Percentiles rank a stretch among this genome's conserved stretches.
phyloP scores from a whole-genome alignment of 495 filamentous ascomycete genomes.

The Lophiostoma macrostomum region DNA sequence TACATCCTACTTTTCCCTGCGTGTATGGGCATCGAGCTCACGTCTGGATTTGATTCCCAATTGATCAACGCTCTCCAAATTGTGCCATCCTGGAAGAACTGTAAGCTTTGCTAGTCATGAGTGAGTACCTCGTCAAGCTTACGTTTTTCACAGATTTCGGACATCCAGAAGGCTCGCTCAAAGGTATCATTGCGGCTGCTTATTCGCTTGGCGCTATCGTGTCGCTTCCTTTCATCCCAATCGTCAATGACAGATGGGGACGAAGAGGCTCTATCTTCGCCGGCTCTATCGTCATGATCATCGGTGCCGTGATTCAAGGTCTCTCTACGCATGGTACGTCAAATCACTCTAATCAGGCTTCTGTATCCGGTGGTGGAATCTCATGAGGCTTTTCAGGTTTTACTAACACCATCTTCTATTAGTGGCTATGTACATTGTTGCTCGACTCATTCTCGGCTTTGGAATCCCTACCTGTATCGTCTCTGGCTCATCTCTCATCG shows the following conservation, averaged over 20 bases:
- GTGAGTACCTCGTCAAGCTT: background rate
- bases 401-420: background rate
- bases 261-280: constrained; percentile 58
- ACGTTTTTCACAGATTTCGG: constrained; percentile 40
- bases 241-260: constrained; percentile 53
- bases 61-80: constrained; percentile 69
- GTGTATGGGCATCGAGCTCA: constrained; percentile 67
- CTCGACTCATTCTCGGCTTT: constrained; percentile 55
- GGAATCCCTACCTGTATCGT: constrained; percentile 56
- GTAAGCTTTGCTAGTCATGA: constrained; percentile 38
- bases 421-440: constrained; percentile 61
- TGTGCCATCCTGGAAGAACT: constrained; percentile 56
- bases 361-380: too few relatives aligned
- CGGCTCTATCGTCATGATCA: constrained; percentile 56
- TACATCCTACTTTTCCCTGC: constrained; percentile 65
- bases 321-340: constrained; percentile 47
- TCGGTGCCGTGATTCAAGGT: constrained; percentile 59
- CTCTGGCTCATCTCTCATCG: constrained; percentile 60
- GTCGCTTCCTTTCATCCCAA: constrained; percentile 58
- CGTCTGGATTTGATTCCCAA: constrained; percentile 68
- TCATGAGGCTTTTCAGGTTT: constrained; percentile 1
- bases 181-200: constrained; percentile 33
- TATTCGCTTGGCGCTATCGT: constrained; percentile 55
- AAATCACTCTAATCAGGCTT: background rate
- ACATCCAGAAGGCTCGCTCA: constrained; percentile 41